A percentile compares a stretch with the other conserved stretches of the same genome.
Evolutionary conservation across 108 stramenopile genomes (phyloP).

Genomic region (Nitzschia sp.): DNA sequence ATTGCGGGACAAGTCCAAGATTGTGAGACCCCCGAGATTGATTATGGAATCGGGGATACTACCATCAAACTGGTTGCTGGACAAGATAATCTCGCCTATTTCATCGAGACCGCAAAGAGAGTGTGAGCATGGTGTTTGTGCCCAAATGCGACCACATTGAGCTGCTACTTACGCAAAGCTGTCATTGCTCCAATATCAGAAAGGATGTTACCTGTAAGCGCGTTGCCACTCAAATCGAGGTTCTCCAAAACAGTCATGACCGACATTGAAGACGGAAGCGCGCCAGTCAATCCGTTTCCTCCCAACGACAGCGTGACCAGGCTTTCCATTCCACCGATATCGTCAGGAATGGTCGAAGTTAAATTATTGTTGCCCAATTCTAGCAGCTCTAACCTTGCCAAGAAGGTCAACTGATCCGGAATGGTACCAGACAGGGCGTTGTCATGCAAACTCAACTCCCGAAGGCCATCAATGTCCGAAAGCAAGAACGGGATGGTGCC

Average conservation of each 20-base stretch:
- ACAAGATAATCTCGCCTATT: constrained; percentile 10
- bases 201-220: constrained; percentile 12
- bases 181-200: neutral
- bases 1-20: constrained; percentile 69
- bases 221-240: constrained; percentile 22
- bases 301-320: constrained; percentile 51
- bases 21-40: constrained; percentile 41
- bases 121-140: no score
- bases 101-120: no score
- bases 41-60: constrained; percentile 35
- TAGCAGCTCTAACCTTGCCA: constrained; percentile 13
- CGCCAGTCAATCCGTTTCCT: constrained; percentile 50
- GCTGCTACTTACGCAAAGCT: constrained; percentile 15
- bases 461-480: constrained; percentile 31
- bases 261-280: constrained; percentile 28
- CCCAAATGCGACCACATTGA: neutral
- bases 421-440: constrained; percentile 31
- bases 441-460: constrained; percentile 28
- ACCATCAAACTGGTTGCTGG: constrained; percentile 30
- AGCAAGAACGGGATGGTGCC: constrained; percentile 56
- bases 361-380: constrained; percentile 14
- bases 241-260: constrained; percentile 1
- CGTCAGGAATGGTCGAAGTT: neutral
- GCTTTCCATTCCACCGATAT: constrained; percentile 13
- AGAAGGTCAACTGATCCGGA: constrained; percentile 4